phyloP scores from a whole-genome alignment of 2,329 filamentous ascomycete species.

The Allantophomopsis lycopodina region DNA sequence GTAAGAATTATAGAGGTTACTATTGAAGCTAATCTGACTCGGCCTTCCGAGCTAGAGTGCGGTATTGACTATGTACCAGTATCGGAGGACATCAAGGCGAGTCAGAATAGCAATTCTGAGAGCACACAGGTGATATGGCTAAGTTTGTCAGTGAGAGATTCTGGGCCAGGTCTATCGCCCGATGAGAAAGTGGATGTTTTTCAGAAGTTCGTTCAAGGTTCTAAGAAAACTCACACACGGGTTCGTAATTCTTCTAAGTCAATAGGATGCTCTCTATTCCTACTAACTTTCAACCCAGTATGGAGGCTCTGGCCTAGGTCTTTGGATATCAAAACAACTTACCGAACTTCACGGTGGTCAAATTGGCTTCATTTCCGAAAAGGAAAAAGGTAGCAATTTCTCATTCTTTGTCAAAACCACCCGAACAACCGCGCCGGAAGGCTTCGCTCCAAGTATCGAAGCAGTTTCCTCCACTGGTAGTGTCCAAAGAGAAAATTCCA shows the following conservation, averaged over 20 bases:
- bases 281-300: conserved; percentile 28
- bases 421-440: background rate
- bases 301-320: conserved; percentile 46
- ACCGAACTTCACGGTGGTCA: conserved; percentile 48
- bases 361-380: conserved; percentile 45
- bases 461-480: background rate
- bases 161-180: conserved; percentile 46
- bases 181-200: conserved; percentile 54
- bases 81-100: too few relatives aligned
- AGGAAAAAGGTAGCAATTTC: conserved; percentile 45
- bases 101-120: too few relatives aligned
- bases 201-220: conserved; percentile 52
- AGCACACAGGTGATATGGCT: conserved; percentile 15
- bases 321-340: conserved; percentile 50
- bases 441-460: background rate
- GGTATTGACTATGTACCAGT: too few relatives aligned
- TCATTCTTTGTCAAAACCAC: conserved; percentile 47
- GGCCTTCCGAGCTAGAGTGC: too few relatives aligned
- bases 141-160: conserved; percentile 46
- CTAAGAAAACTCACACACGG: conserved; percentile 30
- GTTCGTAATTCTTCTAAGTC: too few relatives aligned
- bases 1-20: too few relatives aligned
- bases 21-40: too few relatives aligned
- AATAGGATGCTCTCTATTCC: too few relatives aligned
- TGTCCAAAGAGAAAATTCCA: background rate